Evolutionary conservation across 768 basidiomycete species (phyloP).

Genomic region (Termitomyces sp.): DNA sequence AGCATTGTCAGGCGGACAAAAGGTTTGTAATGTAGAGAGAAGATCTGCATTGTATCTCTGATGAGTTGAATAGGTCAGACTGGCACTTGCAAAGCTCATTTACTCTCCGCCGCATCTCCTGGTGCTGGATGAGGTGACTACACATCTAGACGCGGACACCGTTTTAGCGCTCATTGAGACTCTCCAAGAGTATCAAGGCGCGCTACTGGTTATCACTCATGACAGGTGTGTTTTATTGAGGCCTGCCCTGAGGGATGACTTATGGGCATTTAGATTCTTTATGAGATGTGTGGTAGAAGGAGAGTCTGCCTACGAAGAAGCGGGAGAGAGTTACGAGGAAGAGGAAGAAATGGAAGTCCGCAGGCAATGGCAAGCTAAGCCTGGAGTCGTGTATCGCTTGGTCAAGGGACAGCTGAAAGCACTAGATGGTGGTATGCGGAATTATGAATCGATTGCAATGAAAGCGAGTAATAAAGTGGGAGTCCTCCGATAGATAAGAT

Average conservation of each 20-base stretch:
- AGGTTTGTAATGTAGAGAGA: conserved; percentile 22
- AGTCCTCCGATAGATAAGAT: conserved; percentile 12
- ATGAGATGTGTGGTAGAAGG: conserved; percentile 25
- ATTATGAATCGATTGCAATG: conserved; percentile 20
- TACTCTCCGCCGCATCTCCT: conserved; percentile 51
- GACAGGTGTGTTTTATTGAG: conserved; percentile 27
- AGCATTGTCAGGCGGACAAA: conserved; percentile 53
- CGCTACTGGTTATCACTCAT: conserved; percentile 60
- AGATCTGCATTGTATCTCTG: not conserved
- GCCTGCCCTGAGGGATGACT: not conserved
- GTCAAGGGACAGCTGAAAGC: conserved; percentile 17
- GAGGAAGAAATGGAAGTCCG: conserved; percentile 14
- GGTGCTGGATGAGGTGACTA: conserved; percentile 57
- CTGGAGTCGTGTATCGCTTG: conserved; percentile 19
- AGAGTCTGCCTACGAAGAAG: conserved; percentile 14
- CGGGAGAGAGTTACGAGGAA: conserved; percentile 12
- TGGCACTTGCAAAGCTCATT: conserved; percentile 53
- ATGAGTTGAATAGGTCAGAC: conserved; percentile 37
- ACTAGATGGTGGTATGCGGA: conserved; percentile 20
- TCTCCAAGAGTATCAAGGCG: conserved; percentile 47
- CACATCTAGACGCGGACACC: conserved; percentile 64
- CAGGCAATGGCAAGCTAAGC: conserved; percentile 15
- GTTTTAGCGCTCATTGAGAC: conserved; percentile 50
- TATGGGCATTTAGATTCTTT: conserved; percentile 15
- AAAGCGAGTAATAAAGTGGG: conserved; percentile 13